Percentiles rank a stretch among this genome's conserved stretches.
These are phyloP conservation scores for Stephanodiscus minutulus DNA, from an alignment of 108 stramenopile species.

Conservation along the genomic window DNA sequence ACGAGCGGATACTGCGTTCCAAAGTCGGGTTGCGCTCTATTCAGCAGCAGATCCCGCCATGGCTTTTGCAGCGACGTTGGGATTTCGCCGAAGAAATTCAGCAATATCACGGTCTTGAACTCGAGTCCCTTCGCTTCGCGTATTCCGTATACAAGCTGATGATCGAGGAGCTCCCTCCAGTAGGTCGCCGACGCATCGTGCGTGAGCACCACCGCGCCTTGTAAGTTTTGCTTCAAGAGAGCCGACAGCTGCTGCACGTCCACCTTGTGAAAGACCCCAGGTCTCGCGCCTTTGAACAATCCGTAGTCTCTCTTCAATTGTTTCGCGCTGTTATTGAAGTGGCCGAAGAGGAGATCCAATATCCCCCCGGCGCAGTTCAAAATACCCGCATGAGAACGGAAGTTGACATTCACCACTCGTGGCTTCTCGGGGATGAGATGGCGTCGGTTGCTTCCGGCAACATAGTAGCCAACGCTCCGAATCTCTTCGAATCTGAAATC, in stretches of 20 bases:
- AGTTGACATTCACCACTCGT: conserved; percentile 55
- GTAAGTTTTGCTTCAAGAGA: conserved; percentile 19
- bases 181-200: conserved; percentile 39
- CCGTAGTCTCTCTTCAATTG: conserved; percentile 53
- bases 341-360: conserved; percentile 41
- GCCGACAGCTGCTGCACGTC: conserved; percentile 12
- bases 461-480: conserved; percentile 44
- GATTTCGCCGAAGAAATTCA: conserved; percentile 61
- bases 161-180: conserved; percentile 21
- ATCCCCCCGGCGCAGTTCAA: conserved; percentile 51
- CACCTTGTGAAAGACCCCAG: conserved; percentile 49
- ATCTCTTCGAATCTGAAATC: conserved; percentile 69
- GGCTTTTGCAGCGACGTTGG: conserved; percentile 46
- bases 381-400: conserved; percentile 61
- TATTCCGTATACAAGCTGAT: conserved; percentile 52
- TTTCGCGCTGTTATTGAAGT: conserved; percentile 50
- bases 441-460: conserved; percentile 28
- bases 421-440: conserved; percentile 53
- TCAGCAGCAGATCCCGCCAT: conserved; percentile 50
- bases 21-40: conserved; percentile 24
- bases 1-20: conserved; percentile 33
- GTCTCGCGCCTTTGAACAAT: conserved; percentile 54
- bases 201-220: conserved; percentile 46
- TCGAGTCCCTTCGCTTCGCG: conserved; percentile 62
- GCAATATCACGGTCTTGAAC: conserved; percentile 57